Base-by-base conservation (phyloP, 345 rosid genomes). In the Boechera divaricarpa region DNA sequence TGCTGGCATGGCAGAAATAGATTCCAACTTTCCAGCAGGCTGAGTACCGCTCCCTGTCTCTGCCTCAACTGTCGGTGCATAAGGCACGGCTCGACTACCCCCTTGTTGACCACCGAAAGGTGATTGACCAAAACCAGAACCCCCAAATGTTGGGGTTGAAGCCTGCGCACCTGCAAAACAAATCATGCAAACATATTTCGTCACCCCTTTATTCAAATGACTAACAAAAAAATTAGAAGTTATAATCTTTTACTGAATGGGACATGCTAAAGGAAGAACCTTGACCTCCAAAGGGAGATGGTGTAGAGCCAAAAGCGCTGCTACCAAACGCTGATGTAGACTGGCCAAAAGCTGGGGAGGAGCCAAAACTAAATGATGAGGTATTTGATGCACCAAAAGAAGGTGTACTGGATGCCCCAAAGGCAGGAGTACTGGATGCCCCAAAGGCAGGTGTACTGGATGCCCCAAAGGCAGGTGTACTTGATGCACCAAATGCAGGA, bases 1-100 rank as follows among this genome's bases (percentile, higher is more conserved):
- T 59, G 78, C 84, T 45, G 92, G 83, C 99, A 93, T 91, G 72
- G 98, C 98, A 41, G 97, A 87, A 76, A 95, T 93, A 47, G 99
- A 95, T 77, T 85, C 93, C 72, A 95, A 80, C 90, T 85, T 93
- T 54, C 88, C 98, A 83, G 89, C 84, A 38, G 93, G 83, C 82
- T 87, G 94, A 26, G 94, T 69, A 70, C 85, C 85, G 73, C 78
- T 80, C 39, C 80, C 84, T 58, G 82, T 68, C 44, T 91, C 99
- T 38, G 96, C 79, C 74, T 96, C 99, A 33, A 88, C 70, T 56
- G 97, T 96, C 26, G 90, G 84, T 35, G 90, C 48, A 75, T 87
- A 96, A 38, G 96, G 77, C 69, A 89, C 85, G 0, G 79, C 90
- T 80, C 98, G 85, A 78, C 91, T 91, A 76, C 99, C 98, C 53